These are phyloP conservation scores for Russula compacta DNA, from an alignment of 768 basidiomycete genomes.

Conservation along the genomic window DNA sequence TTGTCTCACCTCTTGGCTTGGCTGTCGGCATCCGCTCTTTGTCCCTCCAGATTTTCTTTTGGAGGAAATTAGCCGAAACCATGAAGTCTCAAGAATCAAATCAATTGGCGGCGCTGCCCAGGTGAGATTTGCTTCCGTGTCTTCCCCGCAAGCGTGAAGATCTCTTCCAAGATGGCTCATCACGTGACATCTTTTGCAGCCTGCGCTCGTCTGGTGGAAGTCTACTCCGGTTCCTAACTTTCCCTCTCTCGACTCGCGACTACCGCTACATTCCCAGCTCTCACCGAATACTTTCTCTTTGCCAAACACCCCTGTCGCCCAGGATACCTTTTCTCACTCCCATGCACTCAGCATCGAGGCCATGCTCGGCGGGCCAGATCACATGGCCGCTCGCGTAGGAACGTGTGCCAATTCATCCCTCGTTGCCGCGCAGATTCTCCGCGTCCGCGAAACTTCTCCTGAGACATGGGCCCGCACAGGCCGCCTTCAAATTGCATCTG, in stretches of 20 bases:
- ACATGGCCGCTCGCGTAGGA: conserved; percentile 68
- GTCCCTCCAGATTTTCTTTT: conserved; percentile 53
- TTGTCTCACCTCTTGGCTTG: background rate
- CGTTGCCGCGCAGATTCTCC: conserved; percentile 65
- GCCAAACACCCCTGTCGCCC: conserved; percentile 64
- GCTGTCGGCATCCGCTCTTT: background rate
- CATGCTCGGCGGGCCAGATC: conserved; percentile 68
- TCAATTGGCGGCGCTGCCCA: conserved; percentile 74
- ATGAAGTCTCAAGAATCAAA: conserved; percentile 63
- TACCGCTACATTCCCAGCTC: conserved; percentile 64
- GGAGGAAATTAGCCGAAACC: conserved; percentile 60
- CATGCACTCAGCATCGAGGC: conserved; percentile 70
- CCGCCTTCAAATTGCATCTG: conserved; percentile 66
- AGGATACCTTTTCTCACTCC: conserved; percentile 73
- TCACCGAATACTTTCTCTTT: conserved; percentile 58
- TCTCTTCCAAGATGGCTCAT: conserved; percentile 1
- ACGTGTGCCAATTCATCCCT: conserved; percentile 62
- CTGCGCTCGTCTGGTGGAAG: conserved; percentile 84
- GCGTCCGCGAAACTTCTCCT: conserved; percentile 70
- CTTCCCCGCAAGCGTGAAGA: background rate
- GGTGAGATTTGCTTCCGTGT: conserved; percentile 27
- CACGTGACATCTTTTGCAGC: conserved; percentile 27
- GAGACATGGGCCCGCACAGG: conserved; percentile 77
- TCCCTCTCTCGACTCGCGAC: conserved; percentile 60
- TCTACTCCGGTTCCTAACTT: conserved; percentile 64